Percentiles rank a stretch among this genome's conserved stretches.
Evolutionary conservation across 129 eudicot species (phyloP).

Genomic region (Oenanthe sinensis): DNA sequence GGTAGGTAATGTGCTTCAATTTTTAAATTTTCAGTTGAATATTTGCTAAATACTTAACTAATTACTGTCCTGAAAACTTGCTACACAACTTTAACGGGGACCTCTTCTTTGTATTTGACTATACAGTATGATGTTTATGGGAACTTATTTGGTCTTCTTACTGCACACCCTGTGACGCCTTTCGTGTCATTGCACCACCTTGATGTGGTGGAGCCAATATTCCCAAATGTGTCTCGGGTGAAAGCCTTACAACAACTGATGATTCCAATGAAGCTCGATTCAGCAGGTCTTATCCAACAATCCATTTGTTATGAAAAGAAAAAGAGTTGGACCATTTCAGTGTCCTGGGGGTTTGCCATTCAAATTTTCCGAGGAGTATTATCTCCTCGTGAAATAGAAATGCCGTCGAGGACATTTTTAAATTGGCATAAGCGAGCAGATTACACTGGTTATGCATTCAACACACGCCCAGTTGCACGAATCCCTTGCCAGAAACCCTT

Average conservation of each 20-base stretch:
- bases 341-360: constrained; percentile 94
- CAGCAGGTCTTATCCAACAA: constrained; percentile 88
- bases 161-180: constrained; percentile 91
- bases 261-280: constrained; percentile 76
- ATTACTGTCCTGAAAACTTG: neutral
- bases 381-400: constrained; percentile 91
- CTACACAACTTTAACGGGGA: neutral
- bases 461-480: constrained; percentile 81
- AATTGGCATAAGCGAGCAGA: constrained; percentile 96
- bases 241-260: constrained; percentile 59
- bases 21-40: neutral
- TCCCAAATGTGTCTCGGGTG: constrained; percentile 75
- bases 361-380: constrained; percentile 79
- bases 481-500: constrained; percentile 88
- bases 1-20: neutral
- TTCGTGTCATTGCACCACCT: constrained; percentile 82
- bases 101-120: constrained; percentile 11
- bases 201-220: constrained; percentile 91
- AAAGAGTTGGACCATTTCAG: constrained; percentile 79
- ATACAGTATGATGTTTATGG: constrained; percentile 93
- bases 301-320: constrained; percentile 65
- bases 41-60: constrained; percentile 1
- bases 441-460: constrained; percentile 88
- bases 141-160: constrained; percentile 82
- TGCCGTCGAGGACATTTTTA: constrained; percentile 96